Evolutionary conservation across 2,329 filamentous ascomycete genomes (phyloP).

Genomic region (Whalleya microplaca): DNA sequence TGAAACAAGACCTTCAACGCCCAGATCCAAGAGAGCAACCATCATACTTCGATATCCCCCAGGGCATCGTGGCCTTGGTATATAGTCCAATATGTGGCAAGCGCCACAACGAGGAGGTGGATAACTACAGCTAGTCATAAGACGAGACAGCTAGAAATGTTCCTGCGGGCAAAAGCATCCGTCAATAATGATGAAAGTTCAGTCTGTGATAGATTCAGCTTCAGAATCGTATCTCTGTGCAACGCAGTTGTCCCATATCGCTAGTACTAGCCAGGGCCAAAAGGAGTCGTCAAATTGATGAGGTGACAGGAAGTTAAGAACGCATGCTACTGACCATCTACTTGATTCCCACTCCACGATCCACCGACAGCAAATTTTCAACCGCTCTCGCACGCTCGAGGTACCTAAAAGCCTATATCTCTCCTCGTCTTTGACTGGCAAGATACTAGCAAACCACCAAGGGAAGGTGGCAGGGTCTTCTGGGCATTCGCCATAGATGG

Average conservation of each 20-base stretch:
- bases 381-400: constrained; percentile 74
- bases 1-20: background rate
- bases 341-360: constrained; percentile 71
- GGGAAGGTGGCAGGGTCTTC: constrained; percentile 77
- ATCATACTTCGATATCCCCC: background rate
- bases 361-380: constrained; percentile 85
- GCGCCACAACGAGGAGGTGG: background rate
- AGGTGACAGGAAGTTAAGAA: background rate
- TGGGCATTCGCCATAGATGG: constrained; percentile 78
- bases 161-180: constrained; percentile 25
- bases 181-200: constrained; percentile 27
- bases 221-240: background rate
- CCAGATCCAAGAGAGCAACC: constrained; percentile 1
- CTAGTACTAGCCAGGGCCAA: background rate
- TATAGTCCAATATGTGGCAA: background rate
- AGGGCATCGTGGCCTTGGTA: background rate
- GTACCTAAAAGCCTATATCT: constrained; percentile 78
- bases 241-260: background rate
- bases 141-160: constrained; percentile 31
- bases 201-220: constrained; percentile 15
- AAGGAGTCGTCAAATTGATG: background rate
- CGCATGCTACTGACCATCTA: constrained; percentile 66
- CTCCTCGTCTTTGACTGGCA: constrained; percentile 76
- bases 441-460: constrained; percentile 86
- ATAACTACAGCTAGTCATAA: constrained; percentile 21